phyloP scores from a whole-genome alignment of 495 filamentous ascomycete genomes.

The Echria macrotheca region DNA sequence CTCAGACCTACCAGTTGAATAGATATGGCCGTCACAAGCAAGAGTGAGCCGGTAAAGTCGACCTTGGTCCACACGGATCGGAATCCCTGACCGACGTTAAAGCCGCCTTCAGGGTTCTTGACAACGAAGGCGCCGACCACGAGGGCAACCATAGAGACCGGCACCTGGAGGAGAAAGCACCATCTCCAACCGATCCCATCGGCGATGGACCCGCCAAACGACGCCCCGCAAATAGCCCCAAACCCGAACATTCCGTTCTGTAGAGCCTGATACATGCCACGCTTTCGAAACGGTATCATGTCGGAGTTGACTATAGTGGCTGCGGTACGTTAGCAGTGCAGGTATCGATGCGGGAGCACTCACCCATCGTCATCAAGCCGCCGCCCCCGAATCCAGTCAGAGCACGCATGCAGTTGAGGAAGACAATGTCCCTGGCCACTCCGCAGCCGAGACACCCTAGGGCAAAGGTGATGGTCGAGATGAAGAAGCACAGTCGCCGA shows the following conservation, averaged over 20 bases:
- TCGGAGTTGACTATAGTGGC: conserved; percentile 63
- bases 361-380: conserved; percentile 58
- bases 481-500: conserved; percentile 45
- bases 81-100: conserved; percentile 17
- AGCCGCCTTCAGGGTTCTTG: conserved; percentile 32
- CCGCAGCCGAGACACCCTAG: conserved; percentile 46
- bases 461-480: conserved; percentile 41
- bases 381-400: conserved; percentile 55
- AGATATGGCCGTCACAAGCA: conserved; percentile 54
- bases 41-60: conserved; percentile 49
- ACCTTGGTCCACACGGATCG: conserved; percentile 49
- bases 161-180: conserved; percentile 49
- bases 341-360: conserved; percentile 12
- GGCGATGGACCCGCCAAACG: conserved; percentile 43
- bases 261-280: conserved; percentile 60
- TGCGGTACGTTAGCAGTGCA: conserved; percentile 20
- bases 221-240: conserved; percentile 44
- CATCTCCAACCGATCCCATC: conserved; percentile 47
- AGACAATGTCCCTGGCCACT: conserved; percentile 32
- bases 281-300: conserved; percentile 56
- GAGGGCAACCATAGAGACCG: conserved; percentile 47
- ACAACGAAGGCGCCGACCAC: conserved; percentile 50
- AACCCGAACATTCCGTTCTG: conserved; percentile 61
- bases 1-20: conserved; percentile 55
- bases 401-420: conserved; percentile 42